Evolutionary conservation across 2,329 filamentous ascomycete genomes (phyloP), one percentile per base, ranked within the genome.

Genomic region (Didymella segeticola): DNA sequence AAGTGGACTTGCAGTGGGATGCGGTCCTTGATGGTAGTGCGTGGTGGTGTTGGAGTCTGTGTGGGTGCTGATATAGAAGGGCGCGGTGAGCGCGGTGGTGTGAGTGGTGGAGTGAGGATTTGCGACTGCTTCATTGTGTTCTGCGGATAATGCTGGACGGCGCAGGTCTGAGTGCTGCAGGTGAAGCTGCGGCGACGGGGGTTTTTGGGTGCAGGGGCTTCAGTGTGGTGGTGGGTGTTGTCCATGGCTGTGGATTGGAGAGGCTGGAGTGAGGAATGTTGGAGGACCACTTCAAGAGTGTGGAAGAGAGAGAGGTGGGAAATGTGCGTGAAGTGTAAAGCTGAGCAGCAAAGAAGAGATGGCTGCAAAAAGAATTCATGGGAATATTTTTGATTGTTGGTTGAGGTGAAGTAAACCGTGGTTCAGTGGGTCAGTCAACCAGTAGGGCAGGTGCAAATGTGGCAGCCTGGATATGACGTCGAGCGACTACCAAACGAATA

Each of bases 381-480:
- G 17, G 27, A 48, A 43, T 20, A 30, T 6, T 12, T n/a, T 30
- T n/a, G 25, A n/a, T n/a, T n/a, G n/a, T n/a, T n/a, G n/a, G 23
- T 41, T n/a, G 31, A 20, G 50, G 41, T 31, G 31, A 43, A 43
- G 47, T 27, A 33, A 7, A 31, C 19, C 11, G 19, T 36, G 38
- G 31, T 17, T 26, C 4, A 11, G n/a, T n/a, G n/a, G n/a, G n/a
- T n/a, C n/a, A n/a, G n/a, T n/a, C n/a, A n/a, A n/a, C n/a, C n/a
- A n/a, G n/a, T n/a, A n/a, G n/a, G 33, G 33, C 33, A 38, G 47
- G 46, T 48, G 25, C 55, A 46, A 47, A 61, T 53, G 59, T 64
- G 63, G 67, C 59, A 64, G 69, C 64, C 66, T 54, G 63, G 36
- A 54, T 58, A 67, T 70, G 69, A 71, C 67, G 68, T 67, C 60